phyloP scores from a whole-genome alignment of 202 grass and related monocot species.

The Tripidium arundinaceum region DNA sequence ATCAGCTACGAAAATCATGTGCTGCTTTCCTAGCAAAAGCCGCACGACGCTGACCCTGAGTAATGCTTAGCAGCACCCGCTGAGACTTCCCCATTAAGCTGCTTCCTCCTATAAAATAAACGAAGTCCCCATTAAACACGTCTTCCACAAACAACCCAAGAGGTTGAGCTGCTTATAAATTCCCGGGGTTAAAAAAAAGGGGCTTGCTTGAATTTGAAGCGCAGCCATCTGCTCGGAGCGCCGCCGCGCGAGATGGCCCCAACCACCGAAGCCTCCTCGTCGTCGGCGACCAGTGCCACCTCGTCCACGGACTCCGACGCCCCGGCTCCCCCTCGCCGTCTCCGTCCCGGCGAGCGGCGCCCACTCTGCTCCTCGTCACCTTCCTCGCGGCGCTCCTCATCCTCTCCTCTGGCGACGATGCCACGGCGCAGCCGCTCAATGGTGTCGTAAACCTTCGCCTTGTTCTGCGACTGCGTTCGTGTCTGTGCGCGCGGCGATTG shows the following conservation, averaged over 20 bases:
- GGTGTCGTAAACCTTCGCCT: not conserved
- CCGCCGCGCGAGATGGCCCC: constrained; percentile 34
- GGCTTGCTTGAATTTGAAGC: constrained; percentile 10
- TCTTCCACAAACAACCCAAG: not conserved
- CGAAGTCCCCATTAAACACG: not conserved
- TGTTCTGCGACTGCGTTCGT: not conserved
- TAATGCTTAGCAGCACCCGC: too few relatives aligned
- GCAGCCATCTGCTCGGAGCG: not conserved
- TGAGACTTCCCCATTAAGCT: not conserved
- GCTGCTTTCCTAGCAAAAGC: too few relatives aligned
- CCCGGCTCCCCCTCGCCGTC: not conserved
- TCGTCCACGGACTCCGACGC: not conserved
- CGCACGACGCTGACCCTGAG: too few relatives aligned
- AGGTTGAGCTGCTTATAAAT: not conserved
- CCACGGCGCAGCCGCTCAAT: constrained; percentile 22
- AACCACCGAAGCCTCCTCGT: not conserved
- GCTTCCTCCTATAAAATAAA: not conserved
- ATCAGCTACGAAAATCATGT: too few relatives aligned
- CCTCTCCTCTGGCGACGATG: constrained; percentile 44
- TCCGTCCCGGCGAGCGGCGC: constrained; percentile 19
- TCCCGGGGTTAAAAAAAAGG: not conserved
- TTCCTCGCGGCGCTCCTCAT: constrained; percentile 45
- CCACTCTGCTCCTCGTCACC: constrained; percentile 42
- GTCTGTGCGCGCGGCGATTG: not conserved
- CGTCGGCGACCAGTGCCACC: constrained; percentile 16